These are phyloP conservation scores for Colletotrichum melonis DNA, from an alignment of 2,329 filamentous ascomycete genomes.

Conservation along the genomic window DNA sequence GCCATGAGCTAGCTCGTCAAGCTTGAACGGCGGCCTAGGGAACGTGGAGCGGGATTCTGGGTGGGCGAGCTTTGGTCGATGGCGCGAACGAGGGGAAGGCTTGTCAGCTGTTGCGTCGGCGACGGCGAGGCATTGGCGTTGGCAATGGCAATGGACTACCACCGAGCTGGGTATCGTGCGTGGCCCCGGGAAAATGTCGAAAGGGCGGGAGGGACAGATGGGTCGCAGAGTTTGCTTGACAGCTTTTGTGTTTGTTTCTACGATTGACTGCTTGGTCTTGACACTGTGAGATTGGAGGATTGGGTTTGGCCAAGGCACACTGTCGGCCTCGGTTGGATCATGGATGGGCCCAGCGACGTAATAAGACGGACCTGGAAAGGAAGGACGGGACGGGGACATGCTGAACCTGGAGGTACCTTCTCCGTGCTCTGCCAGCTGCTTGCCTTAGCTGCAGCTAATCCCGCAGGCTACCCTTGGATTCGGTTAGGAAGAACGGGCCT, in stretches of 20 bases:
- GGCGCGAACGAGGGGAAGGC: constrained; percentile 15
- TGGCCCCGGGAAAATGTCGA: neutral
- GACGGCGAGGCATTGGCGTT: constrained; percentile 33
- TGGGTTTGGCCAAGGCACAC: constrained; percentile 24
- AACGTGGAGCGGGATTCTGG: neutral
- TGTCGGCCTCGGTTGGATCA: constrained; percentile 27
- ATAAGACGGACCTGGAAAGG: constrained; percentile 27
- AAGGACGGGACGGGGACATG: constrained; percentile 9
- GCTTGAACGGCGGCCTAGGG: neutral
- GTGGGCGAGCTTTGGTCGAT: neutral
- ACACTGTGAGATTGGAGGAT: constrained; percentile 6
- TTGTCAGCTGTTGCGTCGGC: constrained; percentile 24
- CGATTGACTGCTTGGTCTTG: neutral
- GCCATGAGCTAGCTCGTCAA: constrained; percentile 30
- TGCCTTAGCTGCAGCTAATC: constrained; percentile 6
- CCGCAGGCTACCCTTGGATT: constrained; percentile 7
- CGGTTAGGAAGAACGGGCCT: neutral
- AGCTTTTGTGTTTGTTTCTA: constrained; percentile 4
- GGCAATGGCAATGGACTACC: constrained; percentile 30
- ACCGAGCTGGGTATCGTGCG: constrained; percentile 5
- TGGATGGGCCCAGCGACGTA: constrained; percentile 33
- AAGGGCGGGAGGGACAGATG: neutral
- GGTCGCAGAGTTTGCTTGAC: neutral
- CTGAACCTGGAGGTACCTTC: constrained; percentile 7
- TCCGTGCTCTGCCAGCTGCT: constrained; percentile 4